phyloP scores from a whole-genome alignment of 495 filamentous ascomycete species.

The Annulohypoxylon bovei region DNA sequence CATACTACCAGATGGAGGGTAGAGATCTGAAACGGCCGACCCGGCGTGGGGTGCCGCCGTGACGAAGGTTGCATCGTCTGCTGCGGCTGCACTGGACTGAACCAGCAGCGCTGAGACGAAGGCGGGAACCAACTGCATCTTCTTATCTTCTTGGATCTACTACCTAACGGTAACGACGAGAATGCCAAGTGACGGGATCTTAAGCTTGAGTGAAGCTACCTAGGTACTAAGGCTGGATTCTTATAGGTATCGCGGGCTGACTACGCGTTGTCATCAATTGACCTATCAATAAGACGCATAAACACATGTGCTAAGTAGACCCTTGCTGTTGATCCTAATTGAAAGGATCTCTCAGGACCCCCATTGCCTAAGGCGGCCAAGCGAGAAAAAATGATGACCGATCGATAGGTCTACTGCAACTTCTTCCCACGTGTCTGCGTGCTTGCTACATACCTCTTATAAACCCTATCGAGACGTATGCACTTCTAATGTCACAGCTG shows the following conservation, averaged over 20 bases:
- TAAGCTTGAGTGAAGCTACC: slow-evolving; percentile 25
- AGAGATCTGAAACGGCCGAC: slow-evolving; percentile 36
- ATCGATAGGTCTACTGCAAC: not conserved
- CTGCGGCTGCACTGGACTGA: slow-evolving; percentile 14
- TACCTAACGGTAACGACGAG: slow-evolving; percentile 3
- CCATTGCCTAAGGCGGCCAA: not conserved
- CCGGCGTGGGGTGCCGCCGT: slow-evolving; percentile 36
- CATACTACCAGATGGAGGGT: slow-evolving; percentile 41
- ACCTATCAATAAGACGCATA: slow-evolving; percentile 30
- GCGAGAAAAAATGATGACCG: slow-evolving; percentile 11
- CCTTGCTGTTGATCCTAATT: slow-evolving; percentile 31
- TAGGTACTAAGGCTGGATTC: slow-evolving; percentile 23
- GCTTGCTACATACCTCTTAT: not conserved
- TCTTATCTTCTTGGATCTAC: slow-evolving; percentile 9
- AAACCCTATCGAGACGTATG: not conserved
- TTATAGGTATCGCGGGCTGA: slow-evolving; percentile 30
- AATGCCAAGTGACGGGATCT: slow-evolving; percentile 27
- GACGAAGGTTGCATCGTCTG: slow-evolving; percentile 31
- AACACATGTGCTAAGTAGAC: slow-evolving; percentile 27
- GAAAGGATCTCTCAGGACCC: slow-evolving; percentile 10
- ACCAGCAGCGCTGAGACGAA: slow-evolving; percentile 33
- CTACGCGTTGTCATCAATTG: slow-evolving; percentile 23
- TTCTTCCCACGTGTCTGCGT: not conserved
- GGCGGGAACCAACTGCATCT: slow-evolving; percentile 35
- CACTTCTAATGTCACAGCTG: not conserved